phyloP scores from a whole-genome alignment of 305 asterid species.

The Petunia hybrid region DNA sequence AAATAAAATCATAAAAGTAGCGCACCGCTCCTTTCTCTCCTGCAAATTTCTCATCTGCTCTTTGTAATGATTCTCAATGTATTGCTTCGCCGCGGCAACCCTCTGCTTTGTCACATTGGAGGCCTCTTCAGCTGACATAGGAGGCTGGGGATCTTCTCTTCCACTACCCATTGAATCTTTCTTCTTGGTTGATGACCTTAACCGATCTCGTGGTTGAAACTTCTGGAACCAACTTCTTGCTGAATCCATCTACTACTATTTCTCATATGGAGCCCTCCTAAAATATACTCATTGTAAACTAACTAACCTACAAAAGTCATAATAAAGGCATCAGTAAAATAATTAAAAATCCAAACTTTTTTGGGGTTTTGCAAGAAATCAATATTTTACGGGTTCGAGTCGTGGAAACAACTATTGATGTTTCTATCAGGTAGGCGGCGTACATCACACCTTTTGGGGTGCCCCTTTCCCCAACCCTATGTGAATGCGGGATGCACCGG shows the following conservation, averaged over 20 bases:
- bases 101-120: constrained; percentile 87
- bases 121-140: constrained; percentile 79
- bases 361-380: not conserved
- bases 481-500: too few relatives aligned
- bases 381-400: not conserved
- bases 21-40: constrained; percentile 91
- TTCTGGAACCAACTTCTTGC: constrained; percentile 90
- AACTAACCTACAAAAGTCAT: constrained; percentile 38
- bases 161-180: constrained; percentile 72
- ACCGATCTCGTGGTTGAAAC: constrained; percentile 80
- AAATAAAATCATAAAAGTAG: not conserved
- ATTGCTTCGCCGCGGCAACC: constrained; percentile 96
- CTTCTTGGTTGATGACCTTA: constrained; percentile 64
- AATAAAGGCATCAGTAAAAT: constrained; percentile 25
- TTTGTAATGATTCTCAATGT: constrained; percentile 97
- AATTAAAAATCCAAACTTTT: not conserved
- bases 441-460: too few relatives aligned
- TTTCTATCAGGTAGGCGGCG: too few relatives aligned
- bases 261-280: constrained; percentile 34
- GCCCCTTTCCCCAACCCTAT: too few relatives aligned
- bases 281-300: constrained; percentile 48
- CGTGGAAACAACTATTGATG: too few relatives aligned
- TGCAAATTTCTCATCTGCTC: constrained; percentile 90
- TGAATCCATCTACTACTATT: constrained; percentile 69
- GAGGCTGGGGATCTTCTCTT: constrained; percentile 63